A percentile compares a stretch with the other conserved stretches of the same genome.
Conservation (phyloP, 768 basidiomycete genomes). For the Gyrodon lividus region DNA sequence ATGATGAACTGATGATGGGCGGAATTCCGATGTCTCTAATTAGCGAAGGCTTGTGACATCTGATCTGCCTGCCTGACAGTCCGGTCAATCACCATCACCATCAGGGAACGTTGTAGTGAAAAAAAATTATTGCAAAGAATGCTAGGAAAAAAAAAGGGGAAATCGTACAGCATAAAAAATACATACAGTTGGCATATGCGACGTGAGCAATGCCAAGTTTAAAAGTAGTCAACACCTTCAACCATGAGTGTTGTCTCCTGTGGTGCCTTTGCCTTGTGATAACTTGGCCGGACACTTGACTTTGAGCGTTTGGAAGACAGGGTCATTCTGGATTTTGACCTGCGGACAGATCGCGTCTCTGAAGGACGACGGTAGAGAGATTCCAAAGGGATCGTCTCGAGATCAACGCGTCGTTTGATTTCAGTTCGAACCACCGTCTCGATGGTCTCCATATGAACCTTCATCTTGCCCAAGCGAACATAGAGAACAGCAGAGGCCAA, state of each 20-base stretch:
- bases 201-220: slow-evolving; percentile 7
- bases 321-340: slow-evolving; percentile 1
- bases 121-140: neutral
- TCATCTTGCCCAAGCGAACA: slow-evolving; percentile 34
- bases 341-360: slow-evolving; percentile 2
- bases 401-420: slow-evolving; percentile 32
- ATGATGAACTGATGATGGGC: neutral
- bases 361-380: slow-evolving; percentile 16
- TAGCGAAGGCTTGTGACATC: neutral
- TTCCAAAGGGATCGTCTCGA: slow-evolving; percentile 23
- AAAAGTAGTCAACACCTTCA: slow-evolving; percentile 36
- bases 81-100: neutral
- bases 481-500: slow-evolving; percentile 35
- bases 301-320: slow-evolving; percentile 4
- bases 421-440: slow-evolving; percentile 36
- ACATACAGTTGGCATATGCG: slow-evolving; percentile 13
- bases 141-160: neutral
- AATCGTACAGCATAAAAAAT: slow-evolving; percentile 5
- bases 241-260: slow-evolving; percentile 16
- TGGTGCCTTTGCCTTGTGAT: neutral
- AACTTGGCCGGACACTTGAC: slow-evolving; percentile 6
- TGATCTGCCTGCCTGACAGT: neutral
- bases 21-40: neutral
- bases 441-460: slow-evolving; percentile 39
- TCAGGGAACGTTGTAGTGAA: neutral